Evolutionary conservation across 2,329 filamentous ascomycete genomes (phyloP), one percentile per base, ranked within the genome.

Genomic region (Aureobasidium namibiae): DNA sequence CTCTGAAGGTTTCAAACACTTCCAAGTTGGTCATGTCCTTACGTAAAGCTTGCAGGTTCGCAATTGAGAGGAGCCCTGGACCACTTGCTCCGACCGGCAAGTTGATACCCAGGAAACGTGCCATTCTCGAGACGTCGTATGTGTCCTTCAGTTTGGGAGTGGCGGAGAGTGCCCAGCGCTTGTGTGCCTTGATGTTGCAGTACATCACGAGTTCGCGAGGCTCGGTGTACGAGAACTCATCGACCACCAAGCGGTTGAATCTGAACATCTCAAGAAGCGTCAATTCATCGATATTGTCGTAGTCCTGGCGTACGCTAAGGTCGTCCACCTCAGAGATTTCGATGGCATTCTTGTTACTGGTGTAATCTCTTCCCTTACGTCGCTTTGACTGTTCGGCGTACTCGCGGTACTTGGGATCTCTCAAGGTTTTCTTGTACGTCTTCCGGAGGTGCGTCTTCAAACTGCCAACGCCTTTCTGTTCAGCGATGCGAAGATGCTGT

Each of bases 151-250:
- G 66, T 0, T 77, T 74, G 1, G 85, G 84, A 1, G 85, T 88
- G 3, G 82, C 85, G 0, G 84, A 87, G 1, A 88, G 71, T 7
- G 84, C 74, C 84, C 84, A 87, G 57, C 77, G 78, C 41, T 79
- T 82, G 42, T 76, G 72, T 11, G 80, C 77, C 26, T 75, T 66
- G 5, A 83, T 69, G 0, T 74, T 72, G 34, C 45, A 38, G 33
- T 45, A 39, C 33, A 29, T 6, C 3, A 54, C 13, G 16, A 60
- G 39, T 3, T 53, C 50, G 0, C 74, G 67, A 61, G 75, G 70
- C 53, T 74, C 70, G 52, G 76, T 68, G 62, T 86, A 84, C 0
- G 84, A 82, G 63, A 82, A 87, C 63, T 88, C 85, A 61, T 88
- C 85, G 1, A 87, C 73, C 1, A 88, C 77, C 0, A 88, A 61